Conservation (phyloP, 768 basidiomycete genomes). For the Boletellus emodensis region DNA sequence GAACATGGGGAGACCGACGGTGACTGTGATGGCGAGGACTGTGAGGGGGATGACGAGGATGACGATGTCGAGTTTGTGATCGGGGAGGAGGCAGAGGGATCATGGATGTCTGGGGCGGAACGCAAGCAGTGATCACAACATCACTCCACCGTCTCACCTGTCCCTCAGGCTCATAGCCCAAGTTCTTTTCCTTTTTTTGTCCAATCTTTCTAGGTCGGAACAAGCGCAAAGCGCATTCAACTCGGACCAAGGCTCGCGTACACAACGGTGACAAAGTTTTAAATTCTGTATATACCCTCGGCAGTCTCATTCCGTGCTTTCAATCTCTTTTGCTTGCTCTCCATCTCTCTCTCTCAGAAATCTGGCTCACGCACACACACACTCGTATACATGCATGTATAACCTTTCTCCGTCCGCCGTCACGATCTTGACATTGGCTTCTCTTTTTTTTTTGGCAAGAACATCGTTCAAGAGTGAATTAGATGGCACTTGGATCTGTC, state of each 20-base stretch:
- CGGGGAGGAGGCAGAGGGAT: slow-evolving; percentile 41
- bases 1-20: slow-evolving; percentile 21
- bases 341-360: slow-evolving; percentile 8
- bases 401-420: not conserved
- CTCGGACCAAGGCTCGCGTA: slow-evolving; percentile 4
- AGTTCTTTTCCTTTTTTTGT: slow-evolving; percentile 1
- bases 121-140: slow-evolving; percentile 20
- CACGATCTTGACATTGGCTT: not conserved
- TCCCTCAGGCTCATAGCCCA: slow-evolving; percentile 6
- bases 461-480: not conserved
- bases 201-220: slow-evolving; percentile 11
- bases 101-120: slow-evolving; percentile 34
- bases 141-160: not conserved
- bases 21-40: slow-evolving; percentile 33
- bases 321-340: slow-evolving; percentile 5
- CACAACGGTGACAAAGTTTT: slow-evolving; percentile 3
- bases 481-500: not conserved
- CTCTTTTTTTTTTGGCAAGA: not conserved
- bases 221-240: slow-evolving; percentile 10
- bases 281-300: slow-evolving; percentile 19
- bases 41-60: slow-evolving; percentile 55
- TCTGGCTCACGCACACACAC: slow-evolving; percentile 1
- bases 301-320: not conserved
- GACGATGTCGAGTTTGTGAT: slow-evolving; percentile 76
- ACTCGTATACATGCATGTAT: slow-evolving; percentile 16